phyloP scores from a whole-genome alignment of 1,284 basidiomycete species.

The Agaricales sp. region DNA sequence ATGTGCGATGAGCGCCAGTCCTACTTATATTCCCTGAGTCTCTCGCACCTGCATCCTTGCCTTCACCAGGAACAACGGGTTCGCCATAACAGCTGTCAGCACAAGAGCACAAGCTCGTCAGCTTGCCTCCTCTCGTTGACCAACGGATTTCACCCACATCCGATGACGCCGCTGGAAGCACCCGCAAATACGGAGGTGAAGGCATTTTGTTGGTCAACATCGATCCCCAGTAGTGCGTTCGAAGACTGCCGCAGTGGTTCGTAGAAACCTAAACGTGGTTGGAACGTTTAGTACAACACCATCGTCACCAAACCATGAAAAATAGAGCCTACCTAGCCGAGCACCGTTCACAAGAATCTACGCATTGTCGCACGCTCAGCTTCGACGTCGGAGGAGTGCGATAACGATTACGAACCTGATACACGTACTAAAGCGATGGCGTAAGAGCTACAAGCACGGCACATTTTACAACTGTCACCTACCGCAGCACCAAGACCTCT shows the following conservation, averaged over 20 bases:
- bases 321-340: conserved; percentile 65
- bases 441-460: no score
- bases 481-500: conserved; percentile 86
- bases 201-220: conserved; percentile 55
- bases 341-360: conserved; percentile 92
- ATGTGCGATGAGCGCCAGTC: conserved; percentile 4
- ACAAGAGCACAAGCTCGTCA: no score
- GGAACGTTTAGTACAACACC: conserved; percentile 1
- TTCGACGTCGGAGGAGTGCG: conserved; percentile 5
- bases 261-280: conserved; percentile 66
- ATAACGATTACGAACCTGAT: conserved; percentile 81
- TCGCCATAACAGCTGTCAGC: conserved; percentile 88
- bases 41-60: conserved; percentile 87
- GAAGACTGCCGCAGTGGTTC: conserved; percentile 77
- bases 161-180: conserved; percentile 82
- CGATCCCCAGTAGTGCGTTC: conserved; percentile 62
- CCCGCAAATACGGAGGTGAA: conserved; percentile 77
- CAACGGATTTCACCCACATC: conserved; percentile 54
- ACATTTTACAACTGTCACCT: conserved; percentile 35
- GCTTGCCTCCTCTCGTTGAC: no score
- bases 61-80: conserved; percentile 94
- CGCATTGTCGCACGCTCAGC: conserved; percentile 3
- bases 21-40: no score
- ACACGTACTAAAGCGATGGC: conserved; percentile 84
- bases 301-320: no score